Evolutionary conservation across 176 grass and related monocot species (phyloP).

Genomic region (Juncus inflexus): DNA sequence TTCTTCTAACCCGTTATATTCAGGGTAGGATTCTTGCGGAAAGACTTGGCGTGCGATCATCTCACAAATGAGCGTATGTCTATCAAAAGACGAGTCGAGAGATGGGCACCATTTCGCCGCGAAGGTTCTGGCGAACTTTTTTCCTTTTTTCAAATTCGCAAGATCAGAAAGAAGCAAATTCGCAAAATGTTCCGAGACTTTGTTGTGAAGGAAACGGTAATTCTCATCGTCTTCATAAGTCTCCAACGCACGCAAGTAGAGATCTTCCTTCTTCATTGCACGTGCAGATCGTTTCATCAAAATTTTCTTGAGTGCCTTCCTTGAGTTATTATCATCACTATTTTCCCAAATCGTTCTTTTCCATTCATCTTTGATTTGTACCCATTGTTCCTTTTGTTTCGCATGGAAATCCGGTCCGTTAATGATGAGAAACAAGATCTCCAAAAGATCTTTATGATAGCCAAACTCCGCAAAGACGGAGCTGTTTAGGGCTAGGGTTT

Average conservation of each 20-base stretch:
- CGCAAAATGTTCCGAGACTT: slow-evolving; percentile 57
- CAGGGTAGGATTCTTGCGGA: slow-evolving; percentile 37
- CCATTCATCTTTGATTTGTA: slow-evolving; percentile 6
- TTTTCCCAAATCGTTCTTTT: slow-evolving; percentile 20
- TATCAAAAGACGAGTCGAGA: slow-evolving; percentile 76
- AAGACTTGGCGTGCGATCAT: slow-evolving; percentile 60
- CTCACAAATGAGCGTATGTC: slow-evolving; percentile 74
- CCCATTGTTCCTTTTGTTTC: not conserved
- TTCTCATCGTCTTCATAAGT: slow-evolving; percentile 37
- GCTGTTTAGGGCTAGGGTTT: slow-evolving; percentile 59
- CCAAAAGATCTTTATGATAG: slow-evolving; percentile 69
- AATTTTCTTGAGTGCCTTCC: no score
- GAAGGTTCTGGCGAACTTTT: slow-evolving; percentile 33
- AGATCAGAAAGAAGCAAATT: slow-evolving; percentile 51
- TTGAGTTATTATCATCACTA: slow-evolving; percentile 14
- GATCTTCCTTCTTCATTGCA: slow-evolving; percentile 18
- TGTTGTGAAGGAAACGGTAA: slow-evolving; percentile 67
- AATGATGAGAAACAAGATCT: slow-evolving; percentile 65
- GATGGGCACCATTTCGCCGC: slow-evolving; percentile 90
- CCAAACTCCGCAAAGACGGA: slow-evolving; percentile 37
- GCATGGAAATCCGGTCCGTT: slow-evolving; percentile 24
- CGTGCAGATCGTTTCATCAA: no score
- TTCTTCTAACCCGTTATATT: slow-evolving; percentile 37
- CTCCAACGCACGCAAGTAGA: slow-evolving; percentile 36
- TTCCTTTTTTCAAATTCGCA: slow-evolving; percentile 36